A percentile compares a stretch with the other conserved stretches of the same genome.
phyloP scores from a whole-genome alignment of 495 filamentous ascomycete species.

The Achaetomiella virescens region DNA sequence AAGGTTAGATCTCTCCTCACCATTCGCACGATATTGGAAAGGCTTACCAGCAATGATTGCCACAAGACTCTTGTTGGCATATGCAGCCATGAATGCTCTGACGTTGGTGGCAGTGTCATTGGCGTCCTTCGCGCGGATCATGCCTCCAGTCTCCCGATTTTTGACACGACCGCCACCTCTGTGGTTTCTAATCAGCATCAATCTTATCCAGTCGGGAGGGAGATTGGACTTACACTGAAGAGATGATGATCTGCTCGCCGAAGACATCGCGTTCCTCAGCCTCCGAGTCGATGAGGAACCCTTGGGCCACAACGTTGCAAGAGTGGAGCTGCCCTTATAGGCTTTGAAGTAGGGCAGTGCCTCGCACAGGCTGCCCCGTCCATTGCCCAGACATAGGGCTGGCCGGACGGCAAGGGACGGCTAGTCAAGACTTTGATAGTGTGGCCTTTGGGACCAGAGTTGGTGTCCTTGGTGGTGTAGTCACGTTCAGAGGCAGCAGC shows the following conservation, averaged over 20 bases:
- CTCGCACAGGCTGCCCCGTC: constrained; percentile 59
- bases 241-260: constrained; percentile 60
- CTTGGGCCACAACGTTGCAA: constrained; percentile 40
- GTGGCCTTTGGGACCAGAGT: neutral
- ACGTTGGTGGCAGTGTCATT: constrained; percentile 24
- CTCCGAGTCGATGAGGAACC: constrained; percentile 58
- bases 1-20: constrained; percentile 6
- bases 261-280: constrained; percentile 52
- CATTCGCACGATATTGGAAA: neutral
- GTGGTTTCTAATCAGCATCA: constrained; percentile 1
- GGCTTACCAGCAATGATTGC: constrained; percentile 55
- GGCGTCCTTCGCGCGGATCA: constrained; percentile 40
- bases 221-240: constrained; percentile 51
- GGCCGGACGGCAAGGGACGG: neutral
- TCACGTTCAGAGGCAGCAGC: neutral
- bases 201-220: neutral
- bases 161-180: constrained; percentile 48
- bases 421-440: too few relatives aligned
- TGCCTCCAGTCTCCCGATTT: constrained; percentile 34
- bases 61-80: constrained; percentile 37
- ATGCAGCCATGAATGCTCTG: constrained; percentile 34
- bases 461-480: neutral
- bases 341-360: constrained; percentile 58
- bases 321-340: constrained; percentile 58
- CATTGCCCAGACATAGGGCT: constrained; percentile 43